phyloP scores from a whole-genome alignment of 768 basidiomycete genomes.

The Rhodocollybia butyracea region DNA sequence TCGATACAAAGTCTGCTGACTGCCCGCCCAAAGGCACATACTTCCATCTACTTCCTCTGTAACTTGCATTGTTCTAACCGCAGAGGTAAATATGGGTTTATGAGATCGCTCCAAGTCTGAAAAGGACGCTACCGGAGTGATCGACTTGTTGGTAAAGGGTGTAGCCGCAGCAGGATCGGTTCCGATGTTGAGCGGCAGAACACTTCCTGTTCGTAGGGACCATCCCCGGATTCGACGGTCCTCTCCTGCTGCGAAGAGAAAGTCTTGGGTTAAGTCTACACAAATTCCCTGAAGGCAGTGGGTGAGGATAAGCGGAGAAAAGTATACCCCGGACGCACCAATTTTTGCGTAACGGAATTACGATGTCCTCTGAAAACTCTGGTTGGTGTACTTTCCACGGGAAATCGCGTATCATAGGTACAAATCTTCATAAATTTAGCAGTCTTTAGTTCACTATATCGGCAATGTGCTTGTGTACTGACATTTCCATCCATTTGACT shows the following conservation, averaged over 20 bases:
- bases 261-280: conserved; percentile 50
- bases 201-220: conserved; percentile 58
- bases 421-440: conserved; percentile 42
- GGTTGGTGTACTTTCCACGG: conserved; percentile 38
- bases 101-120: not conserved
- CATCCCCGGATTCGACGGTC: conserved; percentile 65
- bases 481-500: conserved; percentile 63
- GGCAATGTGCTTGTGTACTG: conserved; percentile 17
- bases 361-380: conserved; percentile 51
- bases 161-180: conserved; percentile 13
- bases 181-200: conserved; percentile 24
- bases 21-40: conserved; percentile 51
- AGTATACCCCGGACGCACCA: conserved; percentile 38
- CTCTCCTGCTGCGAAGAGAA: conserved; percentile 68
- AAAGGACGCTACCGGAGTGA: not conserved
- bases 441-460: not conserved
- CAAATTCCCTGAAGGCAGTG: conserved; percentile 49
- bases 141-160: not conserved
- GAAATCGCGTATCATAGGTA: conserved; percentile 61
- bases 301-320: conserved; percentile 6
- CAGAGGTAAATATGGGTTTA: conserved; percentile 35
- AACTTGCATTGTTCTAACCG: conserved; percentile 48
- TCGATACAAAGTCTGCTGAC: conserved; percentile 40
- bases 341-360: conserved; percentile 47
- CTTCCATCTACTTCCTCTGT: conserved; percentile 34